These are phyloP conservation scores for Sporothrix dimorphospora DNA, from an alignment of 2,329 filamentous ascomycete genomes.

Conservation along the genomic window DNA sequence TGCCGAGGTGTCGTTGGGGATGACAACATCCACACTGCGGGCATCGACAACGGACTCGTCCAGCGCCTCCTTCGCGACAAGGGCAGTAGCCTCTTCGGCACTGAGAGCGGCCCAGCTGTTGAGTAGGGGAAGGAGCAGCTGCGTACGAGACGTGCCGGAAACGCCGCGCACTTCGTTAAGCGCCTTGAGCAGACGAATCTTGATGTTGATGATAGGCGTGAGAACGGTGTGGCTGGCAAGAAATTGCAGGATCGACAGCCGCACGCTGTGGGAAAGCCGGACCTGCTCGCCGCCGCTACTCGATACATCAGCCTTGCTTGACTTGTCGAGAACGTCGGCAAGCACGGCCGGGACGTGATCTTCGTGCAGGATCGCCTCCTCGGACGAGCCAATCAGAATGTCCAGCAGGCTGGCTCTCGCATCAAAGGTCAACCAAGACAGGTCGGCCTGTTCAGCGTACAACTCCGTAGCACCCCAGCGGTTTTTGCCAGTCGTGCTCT, in stretches of 20 bases:
- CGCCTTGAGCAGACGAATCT: slow-evolving; percentile 70
- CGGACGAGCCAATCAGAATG: slow-evolving; percentile 60
- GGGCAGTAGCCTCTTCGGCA: slow-evolving; percentile 53
- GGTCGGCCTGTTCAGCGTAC: slow-evolving; percentile 61
- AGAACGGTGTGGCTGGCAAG: slow-evolving; percentile 71
- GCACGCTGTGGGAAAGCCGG: slow-evolving; percentile 61
- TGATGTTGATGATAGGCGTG: slow-evolving; percentile 70
- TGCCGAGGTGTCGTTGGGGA: slow-evolving; percentile 57
- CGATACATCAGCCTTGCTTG: slow-evolving; percentile 30
- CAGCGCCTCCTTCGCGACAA: slow-evolving; percentile 48
- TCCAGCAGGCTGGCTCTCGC: slow-evolving; percentile 65
- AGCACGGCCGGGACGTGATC: slow-evolving; percentile 70
- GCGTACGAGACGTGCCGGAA: slow-evolving; percentile 68
- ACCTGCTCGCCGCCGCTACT: slow-evolving; percentile 33
- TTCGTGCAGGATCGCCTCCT: slow-evolving; percentile 83
- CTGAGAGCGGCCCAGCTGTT: slow-evolving; percentile 66
- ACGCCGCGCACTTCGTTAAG: slow-evolving; percentile 75
- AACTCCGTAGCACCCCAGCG: slow-evolving; percentile 65
- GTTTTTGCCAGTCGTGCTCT: slow-evolving; percentile 28
- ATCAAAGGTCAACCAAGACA: slow-evolving; percentile 62
- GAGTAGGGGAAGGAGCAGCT: slow-evolving; percentile 75
- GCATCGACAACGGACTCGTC: slow-evolving; percentile 42
- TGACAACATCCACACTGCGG: slow-evolving; percentile 54
- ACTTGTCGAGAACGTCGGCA: slow-evolving; percentile 61
- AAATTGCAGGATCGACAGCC: slow-evolving; percentile 69